phyloP scores from a whole-genome alignment of 768 basidiomycete species.

The Suillus cothurnatus region DNA sequence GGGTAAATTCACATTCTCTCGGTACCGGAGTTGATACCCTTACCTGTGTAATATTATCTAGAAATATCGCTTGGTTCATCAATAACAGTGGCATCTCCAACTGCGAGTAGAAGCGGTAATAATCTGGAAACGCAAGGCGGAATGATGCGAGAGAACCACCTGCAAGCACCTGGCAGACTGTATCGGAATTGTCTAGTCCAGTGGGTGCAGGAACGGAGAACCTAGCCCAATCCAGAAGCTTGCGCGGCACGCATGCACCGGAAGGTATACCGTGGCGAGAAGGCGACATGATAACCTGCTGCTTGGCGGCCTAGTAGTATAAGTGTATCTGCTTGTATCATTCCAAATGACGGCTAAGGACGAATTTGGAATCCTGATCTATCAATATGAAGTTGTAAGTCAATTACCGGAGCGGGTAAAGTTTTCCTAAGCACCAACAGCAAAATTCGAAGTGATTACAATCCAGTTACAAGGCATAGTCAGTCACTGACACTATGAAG shows the following conservation, averaged over 20 bases:
- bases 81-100: conserved; percentile 53
- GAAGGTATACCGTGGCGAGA: conserved; percentile 49
- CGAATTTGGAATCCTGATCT: not conserved
- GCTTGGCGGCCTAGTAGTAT: not conserved
- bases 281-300: not conserved
- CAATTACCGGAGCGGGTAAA: not conserved
- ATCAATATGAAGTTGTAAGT: not conserved
- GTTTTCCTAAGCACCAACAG: not conserved
- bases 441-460: not conserved
- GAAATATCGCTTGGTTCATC: conserved; percentile 46
- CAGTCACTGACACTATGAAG: not conserved
- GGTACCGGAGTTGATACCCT: not conserved
- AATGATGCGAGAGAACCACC: conserved; percentile 59
- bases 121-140: conserved; percentile 55
- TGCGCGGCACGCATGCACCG: conserved; percentile 37
- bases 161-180: conserved; percentile 41
- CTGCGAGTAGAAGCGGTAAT: conserved; percentile 76
- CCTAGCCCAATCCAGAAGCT: conserved; percentile 74
- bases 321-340: not conserved
- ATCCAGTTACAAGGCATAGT: not conserved
- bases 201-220: conserved; percentile 63
- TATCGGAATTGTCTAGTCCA: conserved; percentile 43
- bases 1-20: not conserved
- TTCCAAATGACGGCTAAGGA: not conserved
- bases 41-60: conserved; percentile 65